These are phyloP conservation scores for Epichloe sp. DNA, from an alignment of 2,329 filamentous ascomycete genomes.

Conservation along the genomic window DNA sequence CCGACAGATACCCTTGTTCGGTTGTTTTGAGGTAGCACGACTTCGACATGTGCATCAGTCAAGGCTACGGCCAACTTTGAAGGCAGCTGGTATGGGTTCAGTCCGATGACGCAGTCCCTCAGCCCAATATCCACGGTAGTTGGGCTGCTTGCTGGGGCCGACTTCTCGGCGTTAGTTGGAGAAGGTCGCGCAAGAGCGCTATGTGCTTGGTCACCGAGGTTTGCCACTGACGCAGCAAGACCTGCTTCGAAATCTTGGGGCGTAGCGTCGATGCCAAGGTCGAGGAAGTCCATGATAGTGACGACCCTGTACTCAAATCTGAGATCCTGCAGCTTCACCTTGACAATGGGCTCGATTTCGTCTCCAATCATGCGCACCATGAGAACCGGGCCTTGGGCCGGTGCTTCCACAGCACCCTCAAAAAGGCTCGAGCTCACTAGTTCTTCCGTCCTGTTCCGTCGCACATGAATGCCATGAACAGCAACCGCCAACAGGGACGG, in stretches of 20 bases:
- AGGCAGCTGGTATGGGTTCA: constrained; percentile 64
- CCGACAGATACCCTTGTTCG: constrained; percentile 52
- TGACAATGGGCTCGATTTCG: constrained; percentile 83
- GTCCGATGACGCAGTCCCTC: constrained; percentile 66
- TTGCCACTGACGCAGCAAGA: constrained; percentile 68
- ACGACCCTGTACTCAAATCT: constrained; percentile 82
- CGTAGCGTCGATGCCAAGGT: constrained; percentile 52
- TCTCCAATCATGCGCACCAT: constrained; percentile 88
- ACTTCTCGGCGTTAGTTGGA: constrained; percentile 7
- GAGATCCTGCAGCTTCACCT: constrained; percentile 73
- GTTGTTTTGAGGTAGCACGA: constrained; percentile 50
- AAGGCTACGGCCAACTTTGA: constrained; percentile 72
- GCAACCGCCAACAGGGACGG: constrained; percentile 74
- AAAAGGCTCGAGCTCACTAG: constrained; percentile 44
- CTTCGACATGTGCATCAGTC: constrained; percentile 61
- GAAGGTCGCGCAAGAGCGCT: constrained; percentile 25
- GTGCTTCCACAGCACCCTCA: constrained; percentile 14
- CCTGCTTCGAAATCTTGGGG: constrained; percentile 62
- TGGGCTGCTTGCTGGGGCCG: constrained; percentile 33
- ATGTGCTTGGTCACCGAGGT: constrained; percentile 53
- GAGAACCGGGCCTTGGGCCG: constrained; percentile 38
- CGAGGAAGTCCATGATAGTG: constrained; percentile 67
- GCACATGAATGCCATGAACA: constrained; percentile 47
- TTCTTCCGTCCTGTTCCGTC: constrained; percentile 55
- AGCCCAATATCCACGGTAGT: constrained; percentile 62